phyloP scores from a whole-genome alignment of 352 stramenopile genomes.

The Pythium rishiriense region DNA sequence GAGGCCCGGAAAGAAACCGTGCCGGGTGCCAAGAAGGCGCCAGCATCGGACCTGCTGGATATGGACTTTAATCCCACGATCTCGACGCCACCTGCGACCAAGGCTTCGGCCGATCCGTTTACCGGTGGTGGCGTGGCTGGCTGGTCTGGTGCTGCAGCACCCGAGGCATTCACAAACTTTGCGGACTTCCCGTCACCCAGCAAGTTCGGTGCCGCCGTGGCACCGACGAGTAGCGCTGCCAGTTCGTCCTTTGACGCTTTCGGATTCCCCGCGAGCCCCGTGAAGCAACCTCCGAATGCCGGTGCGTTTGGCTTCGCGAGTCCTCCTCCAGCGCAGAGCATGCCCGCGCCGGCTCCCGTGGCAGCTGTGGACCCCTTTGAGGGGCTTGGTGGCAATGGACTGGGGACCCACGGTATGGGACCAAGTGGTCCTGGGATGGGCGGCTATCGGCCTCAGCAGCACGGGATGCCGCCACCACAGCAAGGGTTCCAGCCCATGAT shows the following conservation, averaged over 20 bases:
- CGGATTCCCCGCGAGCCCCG: conserved; percentile 47
- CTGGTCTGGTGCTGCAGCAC: conserved; percentile 21
- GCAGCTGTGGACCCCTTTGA: conserved; percentile 52
- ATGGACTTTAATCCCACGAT: conserved; percentile 72
- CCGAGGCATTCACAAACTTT: conserved; percentile 63
- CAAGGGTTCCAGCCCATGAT: conserved; percentile 26
- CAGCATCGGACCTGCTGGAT: conserved; percentile 53
- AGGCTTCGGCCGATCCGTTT: conserved; percentile 26
- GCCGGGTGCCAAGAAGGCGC: conserved; percentile 27
- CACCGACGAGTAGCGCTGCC: background rate
- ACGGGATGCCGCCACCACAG: conserved; percentile 3
- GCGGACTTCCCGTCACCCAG: conserved; percentile 48
- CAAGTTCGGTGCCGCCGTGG: conserved; percentile 14
- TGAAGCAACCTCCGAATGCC: conserved; percentile 33
- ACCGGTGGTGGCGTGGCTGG: conserved; percentile 11
- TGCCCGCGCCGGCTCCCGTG: conserved; percentile 19
- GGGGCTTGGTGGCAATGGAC: conserved; percentile 33
- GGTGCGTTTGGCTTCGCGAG: conserved; percentile 21
- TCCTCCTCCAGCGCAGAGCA: conserved; percentile 7
- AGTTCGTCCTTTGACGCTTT: conserved; percentile 47
- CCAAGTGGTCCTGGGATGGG: conserved; percentile 11
- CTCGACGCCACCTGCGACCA: conserved; percentile 26
- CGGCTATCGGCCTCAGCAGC: conserved; percentile 29
- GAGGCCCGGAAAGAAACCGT: conserved; percentile 60
- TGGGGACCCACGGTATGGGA: background rate